A percentile compares a stretch with the other conserved stretches of the same genome.
phyloP scores from a whole-genome alignment of 2,329 filamentous ascomycete genomes.

The Microcyclosporella mali region DNA sequence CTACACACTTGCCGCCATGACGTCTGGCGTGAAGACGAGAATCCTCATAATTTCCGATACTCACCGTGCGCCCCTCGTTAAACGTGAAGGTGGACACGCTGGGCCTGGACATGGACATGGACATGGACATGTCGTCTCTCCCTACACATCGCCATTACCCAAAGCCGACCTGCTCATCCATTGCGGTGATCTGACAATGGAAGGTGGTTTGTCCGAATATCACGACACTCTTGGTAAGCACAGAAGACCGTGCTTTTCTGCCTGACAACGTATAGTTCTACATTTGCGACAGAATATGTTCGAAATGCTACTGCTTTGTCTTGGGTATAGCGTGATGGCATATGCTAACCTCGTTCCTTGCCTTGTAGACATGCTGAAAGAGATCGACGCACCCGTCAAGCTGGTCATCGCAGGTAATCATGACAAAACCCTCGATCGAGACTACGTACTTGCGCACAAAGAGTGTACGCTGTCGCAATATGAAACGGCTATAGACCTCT shows the following conservation, averaged over 20 bases:
- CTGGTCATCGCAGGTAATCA: conserved; percentile 37
- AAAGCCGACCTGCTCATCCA: conserved; percentile 34
- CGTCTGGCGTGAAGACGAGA: conserved; percentile 10
- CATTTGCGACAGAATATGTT: too few species aligned
- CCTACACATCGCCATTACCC: conserved; percentile 9
- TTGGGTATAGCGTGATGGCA: too few species aligned
- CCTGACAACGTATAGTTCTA: too few species aligned
- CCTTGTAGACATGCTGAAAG: conserved; percentile 22
- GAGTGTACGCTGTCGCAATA: conserved; percentile 7
- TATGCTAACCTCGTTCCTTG: too few species aligned
- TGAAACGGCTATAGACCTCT: conserved; percentile 5
- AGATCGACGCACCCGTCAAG: conserved; percentile 30
- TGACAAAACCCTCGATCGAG: conserved; percentile 27
- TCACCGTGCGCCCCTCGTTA: conserved; percentile 8
- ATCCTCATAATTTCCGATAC: conserved; percentile 17
- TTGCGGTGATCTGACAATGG: conserved; percentile 36
- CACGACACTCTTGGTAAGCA: conserved; percentile 26
- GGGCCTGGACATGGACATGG: too few species aligned
- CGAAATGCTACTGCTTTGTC: too few species aligned
- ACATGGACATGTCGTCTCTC: too few species aligned
- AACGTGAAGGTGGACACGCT: too few species aligned
- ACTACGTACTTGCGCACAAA: conserved; percentile 5
- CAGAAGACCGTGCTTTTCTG: too few species aligned
- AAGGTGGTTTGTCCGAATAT: conserved; percentile 29
- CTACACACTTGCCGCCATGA: too few species aligned